Conservation (phyloP, 495 filamentous ascomycete species). For the Sphaerosporella brunnea region DNA sequence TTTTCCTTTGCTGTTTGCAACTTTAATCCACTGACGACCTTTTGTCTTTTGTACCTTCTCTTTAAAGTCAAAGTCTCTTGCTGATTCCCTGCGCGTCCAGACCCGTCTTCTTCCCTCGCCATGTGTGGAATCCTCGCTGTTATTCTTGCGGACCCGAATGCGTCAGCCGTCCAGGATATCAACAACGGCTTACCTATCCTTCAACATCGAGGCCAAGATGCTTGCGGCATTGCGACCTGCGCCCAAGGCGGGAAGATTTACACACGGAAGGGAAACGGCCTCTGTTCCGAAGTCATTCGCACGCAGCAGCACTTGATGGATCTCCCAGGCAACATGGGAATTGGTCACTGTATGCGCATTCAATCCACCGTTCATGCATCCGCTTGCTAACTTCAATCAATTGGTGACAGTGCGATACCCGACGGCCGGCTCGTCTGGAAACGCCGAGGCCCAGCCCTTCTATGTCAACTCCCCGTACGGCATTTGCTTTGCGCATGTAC, state of each 20-base stretch:
- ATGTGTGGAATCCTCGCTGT: slow-evolving; percentile 84
- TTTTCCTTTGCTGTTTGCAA: no score
- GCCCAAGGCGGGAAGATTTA: slow-evolving; percentile 61
- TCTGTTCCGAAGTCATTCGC: slow-evolving; percentile 74
- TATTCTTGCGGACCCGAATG: slow-evolving; percentile 47
- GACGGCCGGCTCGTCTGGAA: slow-evolving; percentile 72
- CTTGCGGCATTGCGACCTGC: slow-evolving; percentile 72
- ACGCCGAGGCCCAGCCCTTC: slow-evolving; percentile 69
- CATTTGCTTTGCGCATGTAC: slow-evolving; percentile 37
- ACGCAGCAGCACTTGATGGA: slow-evolving; percentile 58
- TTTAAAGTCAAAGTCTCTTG: no score
- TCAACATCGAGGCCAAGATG: slow-evolving; percentile 79
- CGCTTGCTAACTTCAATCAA: slow-evolving; percentile 7
- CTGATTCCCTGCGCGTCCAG: no score
- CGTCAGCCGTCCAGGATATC: slow-evolving; percentile 52
- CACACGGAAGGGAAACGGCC: slow-evolving; percentile 83
- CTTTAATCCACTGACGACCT: no score
- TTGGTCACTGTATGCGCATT: slow-evolving; percentile 42
- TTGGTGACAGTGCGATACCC: slow-evolving; percentile 52
- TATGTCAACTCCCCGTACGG: slow-evolving; percentile 89
- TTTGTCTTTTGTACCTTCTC: no score
- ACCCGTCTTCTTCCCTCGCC: no score
- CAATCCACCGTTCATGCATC: neutral
- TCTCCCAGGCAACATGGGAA: slow-evolving; percentile 76
- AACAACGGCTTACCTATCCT: slow-evolving; percentile 83